phyloP scores from a whole-genome alignment of 331 rosid species.

The Dryas integrifolia region DNA sequence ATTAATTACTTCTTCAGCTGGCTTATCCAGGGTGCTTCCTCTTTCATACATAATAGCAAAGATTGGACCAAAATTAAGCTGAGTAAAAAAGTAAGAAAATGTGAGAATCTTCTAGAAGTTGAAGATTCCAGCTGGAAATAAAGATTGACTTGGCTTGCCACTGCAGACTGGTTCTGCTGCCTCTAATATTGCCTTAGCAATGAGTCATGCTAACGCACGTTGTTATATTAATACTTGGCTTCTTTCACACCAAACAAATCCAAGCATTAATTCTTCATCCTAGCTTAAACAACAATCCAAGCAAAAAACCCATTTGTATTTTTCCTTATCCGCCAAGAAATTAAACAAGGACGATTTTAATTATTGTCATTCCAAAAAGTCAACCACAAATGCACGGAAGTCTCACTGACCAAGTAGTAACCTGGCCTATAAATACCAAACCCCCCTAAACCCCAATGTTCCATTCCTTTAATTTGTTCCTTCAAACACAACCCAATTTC shows the following conservation, averaged over 20 bases:
- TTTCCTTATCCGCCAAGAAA: conserved; percentile 35
- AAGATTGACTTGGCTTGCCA: not conserved
- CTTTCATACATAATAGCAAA: not conserved
- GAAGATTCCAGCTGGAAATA: not conserved
- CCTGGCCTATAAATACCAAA: conserved; percentile 40
- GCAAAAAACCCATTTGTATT: too few relatives aligned
- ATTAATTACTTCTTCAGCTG: not conserved
- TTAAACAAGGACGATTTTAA: conserved; percentile 14
- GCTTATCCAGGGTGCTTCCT: conserved; percentile 10
- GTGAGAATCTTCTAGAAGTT: conserved; percentile 29
- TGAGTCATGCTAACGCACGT: conserved; percentile 48
- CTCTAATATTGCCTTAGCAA: conserved; percentile 10
- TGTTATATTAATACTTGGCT: not conserved
- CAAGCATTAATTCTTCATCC: conserved; percentile 26
- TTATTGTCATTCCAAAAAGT: conserved; percentile 31
- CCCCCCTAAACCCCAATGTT: conserved; percentile 28
- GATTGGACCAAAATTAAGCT: not conserved
- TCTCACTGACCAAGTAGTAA: not conserved
- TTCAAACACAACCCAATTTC: not conserved
- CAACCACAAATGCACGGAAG: conserved; percentile 23
- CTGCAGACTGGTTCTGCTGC: conserved; percentile 18
- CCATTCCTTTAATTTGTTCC: conserved; percentile 23
- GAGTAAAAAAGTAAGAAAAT: not conserved
- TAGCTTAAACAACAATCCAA: too few relatives aligned
- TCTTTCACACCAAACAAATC: conserved; percentile 26